Percentiles rank a stretch among this genome's conserved stretches.
phyloP scores from a whole-genome alignment of 164 flowering plant genomes.

The Berberis thunbergii region DNA sequence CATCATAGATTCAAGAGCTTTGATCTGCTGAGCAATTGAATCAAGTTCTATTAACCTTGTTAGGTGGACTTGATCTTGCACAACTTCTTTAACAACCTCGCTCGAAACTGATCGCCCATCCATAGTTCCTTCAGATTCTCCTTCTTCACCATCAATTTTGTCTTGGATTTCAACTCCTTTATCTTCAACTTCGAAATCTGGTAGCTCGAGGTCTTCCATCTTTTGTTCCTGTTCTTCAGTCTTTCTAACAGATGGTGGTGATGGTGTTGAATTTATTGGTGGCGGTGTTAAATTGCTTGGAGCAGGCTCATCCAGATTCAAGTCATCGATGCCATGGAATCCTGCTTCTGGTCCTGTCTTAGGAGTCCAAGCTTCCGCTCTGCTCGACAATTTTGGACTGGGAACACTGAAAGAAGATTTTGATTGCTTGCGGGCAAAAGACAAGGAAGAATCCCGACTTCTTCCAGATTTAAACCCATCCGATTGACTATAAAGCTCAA shows the following conservation, averaged over 20 bases:
- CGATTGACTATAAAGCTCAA: slow-evolving; percentile 48
- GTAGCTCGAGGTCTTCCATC: slow-evolving; percentile 52
- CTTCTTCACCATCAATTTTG: slow-evolving; percentile 25
- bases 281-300: slow-evolving; percentile 21
- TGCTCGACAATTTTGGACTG: slow-evolving; percentile 57
- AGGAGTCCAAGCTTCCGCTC: slow-evolving; percentile 40
- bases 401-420: slow-evolving; percentile 75
- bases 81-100: slow-evolving; percentile 76
- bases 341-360: slow-evolving; percentile 27
- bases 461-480: slow-evolving; percentile 29
- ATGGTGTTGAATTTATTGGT: not conserved
- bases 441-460: slow-evolving; percentile 18
- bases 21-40: slow-evolving; percentile 79
- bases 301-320: slow-evolving; percentile 73
- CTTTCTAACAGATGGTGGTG: slow-evolving; percentile 19
- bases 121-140: slow-evolving; percentile 25
- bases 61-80: slow-evolving; percentile 48
- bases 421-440: slow-evolving; percentile 63
- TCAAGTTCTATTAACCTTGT: slow-evolving; percentile 64
- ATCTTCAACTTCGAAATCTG: slow-evolving; percentile 81
- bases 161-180: slow-evolving; percentile 76
- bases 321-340: slow-evolving; percentile 57
- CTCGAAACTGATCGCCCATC: slow-evolving; percentile 38
- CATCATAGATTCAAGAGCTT: slow-evolving; percentile 82
- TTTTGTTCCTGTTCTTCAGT: slow-evolving; percentile 36